A percentile compares a stretch with the other conserved stretches of the same genome.
These are phyloP conservation scores for Yamadazyma dushanensis DNA, from an alignment of 1,139 yeast species.

Conservation along the genomic window DNA sequence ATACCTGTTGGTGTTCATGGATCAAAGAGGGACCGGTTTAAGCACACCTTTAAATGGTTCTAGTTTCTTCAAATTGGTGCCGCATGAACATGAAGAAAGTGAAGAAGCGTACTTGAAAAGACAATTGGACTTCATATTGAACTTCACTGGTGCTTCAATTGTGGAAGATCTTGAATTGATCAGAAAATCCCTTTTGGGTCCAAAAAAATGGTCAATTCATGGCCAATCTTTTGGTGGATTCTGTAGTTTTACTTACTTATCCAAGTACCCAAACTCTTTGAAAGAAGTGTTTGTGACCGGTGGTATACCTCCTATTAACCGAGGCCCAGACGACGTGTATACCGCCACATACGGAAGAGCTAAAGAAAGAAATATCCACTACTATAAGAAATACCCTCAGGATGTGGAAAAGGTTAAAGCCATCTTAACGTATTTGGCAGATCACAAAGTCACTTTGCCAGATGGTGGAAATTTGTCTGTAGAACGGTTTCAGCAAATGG, in stretches of 20 bases:
- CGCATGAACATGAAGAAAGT: conserved; percentile 17
- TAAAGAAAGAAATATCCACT: conserved; percentile 47
- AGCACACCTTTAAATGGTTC: conserved; percentile 45
- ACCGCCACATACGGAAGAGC: conserved; percentile 47
- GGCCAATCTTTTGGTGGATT: conserved; percentile 66
- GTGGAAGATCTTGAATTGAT: conserved; percentile 51
- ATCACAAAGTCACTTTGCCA: conserved; percentile 37
- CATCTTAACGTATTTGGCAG: conserved; percentile 36
- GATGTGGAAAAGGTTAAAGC: conserved; percentile 38
- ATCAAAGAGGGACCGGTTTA: conserved; percentile 61
- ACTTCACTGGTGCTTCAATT: conserved; percentile 54
- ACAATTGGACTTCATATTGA: conserved; percentile 38
- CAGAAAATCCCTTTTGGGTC: conserved; percentile 35
- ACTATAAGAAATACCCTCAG: conserved; percentile 48
- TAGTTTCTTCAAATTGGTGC: conserved; percentile 23
- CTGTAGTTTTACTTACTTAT: conserved; percentile 49
- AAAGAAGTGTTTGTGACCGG: conserved; percentile 50
- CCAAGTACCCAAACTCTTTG: conserved; percentile 41
- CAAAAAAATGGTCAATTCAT: conserved; percentile 46
- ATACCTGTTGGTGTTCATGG: conserved; percentile 49
- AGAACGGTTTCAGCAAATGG: conserved; percentile 54
- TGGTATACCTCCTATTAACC: conserved; percentile 55
- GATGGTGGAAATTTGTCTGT: conserved; percentile 51
- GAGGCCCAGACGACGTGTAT: conserved; percentile 47
- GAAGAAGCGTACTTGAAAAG: conserved; percentile 18